phyloP scores from a whole-genome alignment of 1,284 basidiomycete genomes.

The Veloporphyrellus conicus region DNA sequence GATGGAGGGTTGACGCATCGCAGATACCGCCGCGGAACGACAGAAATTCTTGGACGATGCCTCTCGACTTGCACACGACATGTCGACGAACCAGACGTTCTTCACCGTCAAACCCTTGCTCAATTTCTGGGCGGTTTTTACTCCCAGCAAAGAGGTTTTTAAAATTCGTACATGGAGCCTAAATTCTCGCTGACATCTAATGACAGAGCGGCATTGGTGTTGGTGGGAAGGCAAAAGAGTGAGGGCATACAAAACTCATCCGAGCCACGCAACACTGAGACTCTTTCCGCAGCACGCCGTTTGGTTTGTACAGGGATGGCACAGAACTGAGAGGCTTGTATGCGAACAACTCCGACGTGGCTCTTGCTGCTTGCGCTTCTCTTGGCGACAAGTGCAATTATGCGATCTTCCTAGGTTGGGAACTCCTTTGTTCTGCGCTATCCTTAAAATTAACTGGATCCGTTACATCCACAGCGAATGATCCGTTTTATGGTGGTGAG shows the following conservation, averaged over 20 bases:
- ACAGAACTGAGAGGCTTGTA: constrained; percentile 78
- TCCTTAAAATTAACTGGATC: constrained; percentile 11
- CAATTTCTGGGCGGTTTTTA: constrained; percentile 81
- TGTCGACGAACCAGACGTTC: constrained; percentile 73
- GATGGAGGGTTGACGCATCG: not conserved
- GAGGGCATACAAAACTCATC: constrained; percentile 16
- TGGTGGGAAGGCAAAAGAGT: constrained; percentile 67
- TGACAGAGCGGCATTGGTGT: constrained; percentile 71
- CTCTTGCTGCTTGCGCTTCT: constrained; percentile 63
- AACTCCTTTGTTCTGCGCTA: constrained; percentile 14
- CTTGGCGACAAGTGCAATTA: constrained; percentile 70
- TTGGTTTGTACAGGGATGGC: constrained; percentile 75
- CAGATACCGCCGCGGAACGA: constrained; percentile 61
- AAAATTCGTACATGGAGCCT: not conserved
- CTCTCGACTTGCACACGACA: constrained; percentile 58
- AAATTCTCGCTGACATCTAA: constrained; percentile 2
- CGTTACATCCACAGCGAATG: constrained; percentile 53
- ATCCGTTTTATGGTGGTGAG: constrained; percentile 76
- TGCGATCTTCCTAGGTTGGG: constrained; percentile 67
- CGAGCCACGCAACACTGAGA: constrained; percentile 3
- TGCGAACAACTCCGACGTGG: constrained; percentile 62
- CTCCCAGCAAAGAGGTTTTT: constrained; percentile 63
- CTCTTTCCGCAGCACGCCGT: constrained; percentile 52
- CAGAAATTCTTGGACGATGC: constrained; percentile 71
- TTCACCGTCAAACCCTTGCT: constrained; percentile 70